Percentiles rank a stretch among this genome's conserved stretches.
These are phyloP conservation scores for Suillus fuscotomentosus DNA, from an alignment of 768 basidiomycete genomes.

Conservation along the genomic window DNA sequence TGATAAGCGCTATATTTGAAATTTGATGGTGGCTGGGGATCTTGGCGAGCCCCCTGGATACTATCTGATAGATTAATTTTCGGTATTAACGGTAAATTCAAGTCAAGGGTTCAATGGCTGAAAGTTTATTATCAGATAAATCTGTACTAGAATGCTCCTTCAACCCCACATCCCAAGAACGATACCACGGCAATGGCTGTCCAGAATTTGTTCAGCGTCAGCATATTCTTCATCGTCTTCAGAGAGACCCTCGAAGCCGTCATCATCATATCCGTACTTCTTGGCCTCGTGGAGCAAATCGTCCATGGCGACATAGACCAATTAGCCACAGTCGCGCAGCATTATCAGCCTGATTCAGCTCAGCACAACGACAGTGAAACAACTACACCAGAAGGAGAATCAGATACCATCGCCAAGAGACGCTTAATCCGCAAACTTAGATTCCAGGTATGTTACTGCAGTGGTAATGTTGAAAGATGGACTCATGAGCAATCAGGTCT, in stretches of 20 bases:
- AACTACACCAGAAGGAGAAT: constrained; percentile 20
- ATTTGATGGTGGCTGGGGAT: background rate
- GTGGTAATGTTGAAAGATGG: background rate
- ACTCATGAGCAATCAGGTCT: constrained; percentile 47
- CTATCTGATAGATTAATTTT: background rate
- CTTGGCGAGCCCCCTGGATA: background rate
- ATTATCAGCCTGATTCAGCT: background rate
- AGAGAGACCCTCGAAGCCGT: constrained; percentile 91
- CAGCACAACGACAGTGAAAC: constrained; percentile 6
- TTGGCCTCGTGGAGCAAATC: constrained; percentile 89
- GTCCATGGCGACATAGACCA: constrained; percentile 40
- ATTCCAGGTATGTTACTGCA: constrained; percentile 45
- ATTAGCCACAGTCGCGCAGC: background rate
- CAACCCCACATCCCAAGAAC: background rate
- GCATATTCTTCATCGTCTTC: constrained; percentile 97
- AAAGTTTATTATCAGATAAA: constrained; percentile 1
- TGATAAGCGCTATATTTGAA: background rate
- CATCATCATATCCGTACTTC: constrained; percentile 90
- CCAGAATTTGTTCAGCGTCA: constrained; percentile 78
- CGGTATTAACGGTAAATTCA: background rate
- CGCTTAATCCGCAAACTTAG: constrained; percentile 66
- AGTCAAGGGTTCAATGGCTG: background rate
- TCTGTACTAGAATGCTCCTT: no score
- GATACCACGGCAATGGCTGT: constrained; percentile 45
- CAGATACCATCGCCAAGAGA: constrained; percentile 33